phyloP scores from a whole-genome alignment of 1,284 basidiomycete species.

The Exobasidium rhododendri region DNA sequence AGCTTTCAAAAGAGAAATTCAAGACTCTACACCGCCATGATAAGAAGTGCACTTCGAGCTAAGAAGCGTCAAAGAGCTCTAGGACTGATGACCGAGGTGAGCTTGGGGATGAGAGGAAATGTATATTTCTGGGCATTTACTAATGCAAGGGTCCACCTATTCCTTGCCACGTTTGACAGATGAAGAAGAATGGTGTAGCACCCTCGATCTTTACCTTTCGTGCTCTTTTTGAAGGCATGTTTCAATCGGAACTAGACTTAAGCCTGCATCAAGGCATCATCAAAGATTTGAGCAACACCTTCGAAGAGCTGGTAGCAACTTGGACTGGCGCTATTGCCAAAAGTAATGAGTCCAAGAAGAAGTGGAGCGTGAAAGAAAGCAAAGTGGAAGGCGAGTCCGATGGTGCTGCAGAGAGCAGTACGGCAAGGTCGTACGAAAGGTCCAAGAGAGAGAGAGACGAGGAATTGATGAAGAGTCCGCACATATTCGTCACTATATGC shows the following conservation, averaged over 20 bases:
- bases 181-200: constrained; percentile 13
- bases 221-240: not conserved
- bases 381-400: not conserved
- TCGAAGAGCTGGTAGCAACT: not conserved
- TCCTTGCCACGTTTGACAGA: too few relatives aligned
- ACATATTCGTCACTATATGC: not conserved
- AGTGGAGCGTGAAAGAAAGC: too few relatives aligned
- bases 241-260: not conserved
- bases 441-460: not conserved
- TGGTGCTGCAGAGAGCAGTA: not conserved
- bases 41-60: not conserved
- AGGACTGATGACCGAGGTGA: not conserved
- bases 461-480: not conserved
- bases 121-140: too few relatives aligned
- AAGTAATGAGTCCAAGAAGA: not conserved
- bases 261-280: not conserved
- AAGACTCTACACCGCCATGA: not conserved
- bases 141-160: too few relatives aligned
- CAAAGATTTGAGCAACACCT: not conserved
- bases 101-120: too few relatives aligned
- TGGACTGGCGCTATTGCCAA: constrained; percentile 2
- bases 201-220: not conserved
- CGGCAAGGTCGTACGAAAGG: not conserved
- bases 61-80: not conserved
- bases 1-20: not conserved